Evolutionary conservation across 306 rosid species (phyloP).

Genomic region (Inga leiocalycina): DNA sequence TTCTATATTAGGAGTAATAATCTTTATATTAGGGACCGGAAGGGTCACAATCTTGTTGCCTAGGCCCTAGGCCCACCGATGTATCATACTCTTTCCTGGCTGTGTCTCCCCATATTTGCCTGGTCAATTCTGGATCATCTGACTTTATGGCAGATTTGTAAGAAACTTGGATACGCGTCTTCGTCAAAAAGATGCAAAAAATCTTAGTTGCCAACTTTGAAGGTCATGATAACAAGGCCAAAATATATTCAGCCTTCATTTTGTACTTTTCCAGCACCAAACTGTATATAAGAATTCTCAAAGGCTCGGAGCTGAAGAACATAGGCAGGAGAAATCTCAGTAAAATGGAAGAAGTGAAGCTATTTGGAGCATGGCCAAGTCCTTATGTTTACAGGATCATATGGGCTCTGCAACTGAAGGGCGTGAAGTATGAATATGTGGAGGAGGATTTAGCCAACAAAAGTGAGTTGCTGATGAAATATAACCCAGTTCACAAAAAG

Average conservation of each 20-base stretch:
- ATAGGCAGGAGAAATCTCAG: background rate
- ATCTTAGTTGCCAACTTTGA: slow-evolving; percentile 1
- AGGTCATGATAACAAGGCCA: background rate
- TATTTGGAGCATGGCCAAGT: slow-evolving; percentile 26
- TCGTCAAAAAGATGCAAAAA: background rate
- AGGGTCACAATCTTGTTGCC: too few species aligned
- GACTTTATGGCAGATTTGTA: background rate
- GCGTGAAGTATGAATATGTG: slow-evolving; percentile 1
- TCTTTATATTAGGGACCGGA: too few species aligned
- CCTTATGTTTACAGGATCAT: slow-evolving; percentile 19
- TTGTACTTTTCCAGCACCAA: background rate
- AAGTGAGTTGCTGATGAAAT: slow-evolving; percentile 26
- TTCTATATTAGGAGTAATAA: too few species aligned
- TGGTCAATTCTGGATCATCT: background rate
- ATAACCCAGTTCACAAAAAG: slow-evolving; percentile 36
- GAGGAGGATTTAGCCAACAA: slow-evolving; percentile 29
- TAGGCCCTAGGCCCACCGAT: background rate
- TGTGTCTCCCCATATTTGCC: background rate
- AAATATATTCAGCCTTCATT: background rate
- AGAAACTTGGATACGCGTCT: background rate
- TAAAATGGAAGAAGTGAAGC: slow-evolving; percentile 16
- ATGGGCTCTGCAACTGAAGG: slow-evolving; percentile 24
- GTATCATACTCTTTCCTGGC: background rate
- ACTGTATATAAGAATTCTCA: background rate
- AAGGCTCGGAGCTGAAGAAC: background rate